A percentile compares a stretch with the other conserved stretches of the same genome.
Evolutionary conservation across 2,329 filamentous ascomycete species (phyloP).

Genomic region (Aspergillus aculeatinus): DNA sequence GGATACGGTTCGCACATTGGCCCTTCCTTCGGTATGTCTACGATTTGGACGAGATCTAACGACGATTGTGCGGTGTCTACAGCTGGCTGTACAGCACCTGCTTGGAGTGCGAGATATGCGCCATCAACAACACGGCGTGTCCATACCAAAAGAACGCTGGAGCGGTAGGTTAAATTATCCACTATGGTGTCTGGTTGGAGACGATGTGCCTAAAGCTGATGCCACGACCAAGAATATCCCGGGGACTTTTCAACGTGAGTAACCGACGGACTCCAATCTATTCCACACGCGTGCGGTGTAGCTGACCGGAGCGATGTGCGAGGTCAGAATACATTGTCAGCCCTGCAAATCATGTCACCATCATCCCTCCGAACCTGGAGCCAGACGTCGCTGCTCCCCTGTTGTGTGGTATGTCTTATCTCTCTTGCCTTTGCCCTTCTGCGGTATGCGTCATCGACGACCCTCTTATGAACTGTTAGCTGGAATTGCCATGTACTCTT

Average conservation of each 20-base stretch:
- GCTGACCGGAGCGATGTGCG: not conserved
- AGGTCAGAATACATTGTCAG: slow-evolving; percentile 36
- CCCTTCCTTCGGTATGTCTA: not conserved
- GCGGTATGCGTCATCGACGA: slow-evolving; percentile 25
- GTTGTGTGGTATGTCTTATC: slow-evolving; percentile 32
- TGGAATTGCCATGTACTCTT: slow-evolving; percentile 42
- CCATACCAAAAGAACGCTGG: slow-evolving; percentile 41
- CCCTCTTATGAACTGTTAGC: slow-evolving; percentile 20
- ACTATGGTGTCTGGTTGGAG: not conserved
- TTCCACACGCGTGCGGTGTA: not conserved
- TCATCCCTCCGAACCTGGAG: slow-evolving; percentile 32
- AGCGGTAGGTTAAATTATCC: slow-evolving; percentile 25
- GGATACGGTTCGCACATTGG: slow-evolving; percentile 29
- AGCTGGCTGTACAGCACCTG: slow-evolving; percentile 43
- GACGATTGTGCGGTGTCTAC: slow-evolving; percentile 20
- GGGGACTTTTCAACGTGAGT: slow-evolving; percentile 39
- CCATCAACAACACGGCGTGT: slow-evolving; percentile 39
- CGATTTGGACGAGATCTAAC: not conserved
- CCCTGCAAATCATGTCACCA: slow-evolving; percentile 37
- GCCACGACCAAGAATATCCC: slow-evolving; percentile 32
- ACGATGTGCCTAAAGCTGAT: not conserved
- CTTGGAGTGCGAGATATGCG: slow-evolving; percentile 39
- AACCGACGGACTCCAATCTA: too few relatives aligned
- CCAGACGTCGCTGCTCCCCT: slow-evolving; percentile 38
- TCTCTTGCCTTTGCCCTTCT: slow-evolving; percentile 9